A percentile compares a stretch with the other conserved stretches of the same genome.
phyloP scores from a whole-genome alignment of 306 rosid species.

The Lagenaria siceraria region DNA sequence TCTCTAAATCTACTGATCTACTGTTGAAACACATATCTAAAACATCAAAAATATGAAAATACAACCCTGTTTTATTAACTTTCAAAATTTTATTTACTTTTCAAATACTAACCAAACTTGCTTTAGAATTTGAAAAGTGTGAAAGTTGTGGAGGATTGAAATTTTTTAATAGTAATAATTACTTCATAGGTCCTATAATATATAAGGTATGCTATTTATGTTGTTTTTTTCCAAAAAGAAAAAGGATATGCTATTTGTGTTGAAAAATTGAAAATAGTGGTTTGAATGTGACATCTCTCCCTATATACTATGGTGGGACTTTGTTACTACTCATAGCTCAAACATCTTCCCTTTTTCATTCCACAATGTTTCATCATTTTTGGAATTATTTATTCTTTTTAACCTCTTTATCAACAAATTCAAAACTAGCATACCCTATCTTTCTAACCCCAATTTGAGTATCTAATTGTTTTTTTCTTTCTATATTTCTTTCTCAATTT shows the following conservation, averaged over 20 bases:
- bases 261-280: not conserved
- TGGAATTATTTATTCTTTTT: not conserved
- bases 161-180: no score
- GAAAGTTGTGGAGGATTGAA: no score
- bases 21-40: no score
- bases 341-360: not conserved
- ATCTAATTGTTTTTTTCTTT: not conserved
- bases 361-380: not conserved
- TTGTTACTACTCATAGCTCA: not conserved
- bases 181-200: no score
- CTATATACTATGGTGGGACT: not conserved
- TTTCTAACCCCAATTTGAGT: not conserved
- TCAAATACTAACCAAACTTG: no score
- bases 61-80: no score
- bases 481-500: not conserved
- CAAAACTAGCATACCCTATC: not conserved
- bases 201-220: no score
- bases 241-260: not conserved
- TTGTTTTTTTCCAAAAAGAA: no score
- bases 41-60: no score
- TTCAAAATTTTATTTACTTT: no score
- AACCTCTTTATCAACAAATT: not conserved
- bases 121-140: no score
- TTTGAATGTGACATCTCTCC: slow-evolving; percentile 1
- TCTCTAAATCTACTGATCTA: no score